phyloP scores from a whole-genome alignment of 2,329 filamentous ascomycete genomes.

The Beauveria asiatica region DNA sequence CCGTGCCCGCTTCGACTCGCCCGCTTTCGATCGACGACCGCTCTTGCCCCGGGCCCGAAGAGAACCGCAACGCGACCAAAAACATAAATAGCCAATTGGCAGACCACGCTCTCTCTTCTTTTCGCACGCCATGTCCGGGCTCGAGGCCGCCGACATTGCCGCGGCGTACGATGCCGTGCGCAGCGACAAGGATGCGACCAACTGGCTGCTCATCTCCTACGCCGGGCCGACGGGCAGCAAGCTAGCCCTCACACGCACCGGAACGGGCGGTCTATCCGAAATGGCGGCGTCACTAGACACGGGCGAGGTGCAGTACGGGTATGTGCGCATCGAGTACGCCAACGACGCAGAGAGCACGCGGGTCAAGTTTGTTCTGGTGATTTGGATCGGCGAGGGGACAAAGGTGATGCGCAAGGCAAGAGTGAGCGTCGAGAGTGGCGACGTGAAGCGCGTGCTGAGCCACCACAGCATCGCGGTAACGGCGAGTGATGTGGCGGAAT shows the following conservation, averaged over 20 bases:
- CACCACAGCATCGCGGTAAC: constrained; percentile 60
- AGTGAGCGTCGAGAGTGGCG: constrained; percentile 58
- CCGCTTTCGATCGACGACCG: background rate
- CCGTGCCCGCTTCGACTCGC: background rate
- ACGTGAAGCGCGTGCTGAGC: constrained; percentile 54
- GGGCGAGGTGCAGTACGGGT: constrained; percentile 55
- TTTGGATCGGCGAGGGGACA: constrained; percentile 59
- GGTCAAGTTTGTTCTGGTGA: constrained; percentile 59
- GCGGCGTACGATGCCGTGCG: constrained; percentile 60
- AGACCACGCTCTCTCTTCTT: no score
- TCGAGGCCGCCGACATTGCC: constrained; percentile 49
- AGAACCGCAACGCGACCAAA: background rate
- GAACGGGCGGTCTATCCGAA: constrained; percentile 52
- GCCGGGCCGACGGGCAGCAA: constrained; percentile 45
- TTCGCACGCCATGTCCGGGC: constrained; percentile 41
- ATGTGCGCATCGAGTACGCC: constrained; percentile 58
- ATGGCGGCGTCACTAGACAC: constrained; percentile 49
- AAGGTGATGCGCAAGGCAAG: constrained; percentile 63
- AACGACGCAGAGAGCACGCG: constrained; percentile 62
- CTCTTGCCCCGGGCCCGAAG: background rate
- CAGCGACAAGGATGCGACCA: constrained; percentile 55
- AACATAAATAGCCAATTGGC: background rate
- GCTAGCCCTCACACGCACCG: constrained; percentile 47
- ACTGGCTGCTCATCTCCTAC: constrained; percentile 61
- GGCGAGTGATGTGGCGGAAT: constrained; percentile 49